Percentiles rank a stretch among this genome's conserved stretches.
Conservation (phyloP, 2,329 filamentous ascomycete genomes). For the Clonostachys solani region DNA sequence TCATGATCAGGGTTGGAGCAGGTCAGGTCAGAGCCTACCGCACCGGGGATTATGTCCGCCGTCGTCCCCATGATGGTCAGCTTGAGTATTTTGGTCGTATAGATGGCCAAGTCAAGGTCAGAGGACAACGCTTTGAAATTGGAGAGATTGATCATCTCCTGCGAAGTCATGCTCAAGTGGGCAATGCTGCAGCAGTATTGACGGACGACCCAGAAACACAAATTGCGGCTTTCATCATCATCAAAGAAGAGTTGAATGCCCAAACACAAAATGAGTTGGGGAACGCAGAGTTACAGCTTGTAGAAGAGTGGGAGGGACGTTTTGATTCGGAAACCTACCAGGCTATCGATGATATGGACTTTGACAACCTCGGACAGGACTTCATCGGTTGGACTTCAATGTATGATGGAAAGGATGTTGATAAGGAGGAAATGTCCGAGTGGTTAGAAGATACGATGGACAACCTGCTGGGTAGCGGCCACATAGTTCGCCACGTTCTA, state of each 20-base stretch:
- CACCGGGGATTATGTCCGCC: slow-evolving; percentile 12
- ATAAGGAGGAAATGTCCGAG: slow-evolving; percentile 19
- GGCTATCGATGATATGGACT: neutral
- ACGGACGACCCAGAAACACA: slow-evolving; percentile 2
- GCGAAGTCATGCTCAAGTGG: slow-evolving; percentile 3
- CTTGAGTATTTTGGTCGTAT: slow-evolving; percentile 19
- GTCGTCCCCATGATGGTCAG: slow-evolving; percentile 5
- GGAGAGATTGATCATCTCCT: slow-evolving; percentile 17
- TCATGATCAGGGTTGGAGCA: slow-evolving; percentile 1
- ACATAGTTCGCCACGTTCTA: slow-evolving; percentile 9
- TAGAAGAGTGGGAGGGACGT: neutral
- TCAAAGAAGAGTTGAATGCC: slow-evolving; percentile 3
- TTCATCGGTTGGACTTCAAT: slow-evolving; percentile 24
- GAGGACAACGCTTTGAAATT: slow-evolving; percentile 21
- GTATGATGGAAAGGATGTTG: slow-evolving; percentile 18
- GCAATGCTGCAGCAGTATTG: no score
- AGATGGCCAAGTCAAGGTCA: slow-evolving; percentile 19
- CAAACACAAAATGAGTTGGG: neutral
- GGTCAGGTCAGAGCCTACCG: slow-evolving; percentile 7
- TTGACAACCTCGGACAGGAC: slow-evolving; percentile 12
- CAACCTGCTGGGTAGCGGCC: slow-evolving; percentile 7
- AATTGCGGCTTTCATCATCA: slow-evolving; percentile 5
- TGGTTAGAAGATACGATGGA: slow-evolving; percentile 22
- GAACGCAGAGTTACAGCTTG: slow-evolving; percentile 1
- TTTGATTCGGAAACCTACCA: neutral